Base-by-base conservation (phyloP, 371 early-diverging fungal genomes). In the Mucor circinelloides region DNA sequence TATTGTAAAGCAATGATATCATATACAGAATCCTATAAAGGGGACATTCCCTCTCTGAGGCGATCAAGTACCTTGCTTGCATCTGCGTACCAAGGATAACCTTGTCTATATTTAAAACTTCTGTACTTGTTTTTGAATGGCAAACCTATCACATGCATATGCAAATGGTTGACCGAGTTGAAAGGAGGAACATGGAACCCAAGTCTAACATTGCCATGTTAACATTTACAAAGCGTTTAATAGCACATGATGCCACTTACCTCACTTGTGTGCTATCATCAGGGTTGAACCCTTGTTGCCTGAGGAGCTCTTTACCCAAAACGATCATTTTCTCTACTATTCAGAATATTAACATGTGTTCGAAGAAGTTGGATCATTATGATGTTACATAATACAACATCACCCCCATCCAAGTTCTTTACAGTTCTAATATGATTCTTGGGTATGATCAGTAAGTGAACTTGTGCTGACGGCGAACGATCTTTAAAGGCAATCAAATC, bases 121-220 rank as follows among this genome's bases (percentile, higher is more conserved):
- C 70, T 77, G 32, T 64, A 71, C 23, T 56, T 55, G 63, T 73
- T 80, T 58, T 68, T 73, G 52, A 84, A 90, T 3, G 90, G 90
- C 52, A 72, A 64, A 0, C 73, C 87, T 36, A 88, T 73, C 8
- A 77, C 84, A 74, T 90, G 90, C 67, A 87, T 63, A 65, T 88
- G 90, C 28, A 90, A 62, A 75, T 90, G 90, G 25, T 78, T 56
- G 12, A 90, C 75, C 17, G 85, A 84, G 34, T 80, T 86, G 67
- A 87, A 90, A 6, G 90, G 90, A 23, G 90, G 90, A 8, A 87
- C 83, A 73, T 90, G 90, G 69, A 90, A 90, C n/a, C 90, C 90
- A 21, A 88, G 58, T 9, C 80, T 81, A 62, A 34, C 36, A 12
- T 36, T 13, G 13, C 36, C 55, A 15, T 54, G 25, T 15, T 27